These are phyloP conservation scores for Sclerotinia nivalis DNA, from an alignment of 2,329 filamentous ascomycete genomes.

Conservation along the genomic window DNA sequence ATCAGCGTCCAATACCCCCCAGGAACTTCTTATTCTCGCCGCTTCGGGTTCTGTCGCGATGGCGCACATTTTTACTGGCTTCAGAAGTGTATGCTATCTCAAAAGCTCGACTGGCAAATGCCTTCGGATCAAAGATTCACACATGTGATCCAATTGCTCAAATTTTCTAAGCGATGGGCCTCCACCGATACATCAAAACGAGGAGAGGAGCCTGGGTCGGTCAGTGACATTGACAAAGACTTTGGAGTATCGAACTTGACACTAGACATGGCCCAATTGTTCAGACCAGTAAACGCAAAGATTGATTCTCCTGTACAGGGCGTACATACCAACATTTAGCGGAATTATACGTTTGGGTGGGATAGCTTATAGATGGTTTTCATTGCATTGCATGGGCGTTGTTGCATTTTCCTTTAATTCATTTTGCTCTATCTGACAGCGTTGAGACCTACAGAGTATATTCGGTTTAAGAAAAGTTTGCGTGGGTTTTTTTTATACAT, in stretches of 20 bases:
- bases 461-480: slow-evolving; percentile 22
- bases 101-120: slow-evolving; percentile 57
- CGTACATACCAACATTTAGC: slow-evolving; percentile 39
- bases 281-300: slow-evolving; percentile 57
- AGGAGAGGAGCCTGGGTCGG: slow-evolving; percentile 67
- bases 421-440: slow-evolving; percentile 17
- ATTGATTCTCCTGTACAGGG: slow-evolving; percentile 43
- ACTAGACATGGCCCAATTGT: slow-evolving; percentile 70
- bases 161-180: slow-evolving; percentile 61
- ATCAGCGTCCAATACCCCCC: slow-evolving; percentile 67
- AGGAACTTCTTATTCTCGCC: slow-evolving; percentile 52
- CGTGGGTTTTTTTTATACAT: slow-evolving; percentile 18
- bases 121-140: slow-evolving; percentile 60
- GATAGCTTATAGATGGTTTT: slow-evolving; percentile 22
- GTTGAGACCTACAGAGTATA: neutral
- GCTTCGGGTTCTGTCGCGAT: slow-evolving; percentile 70
- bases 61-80: slow-evolving; percentile 74
- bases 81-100: slow-evolving; percentile 64
- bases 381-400: slow-evolving; percentile 25
- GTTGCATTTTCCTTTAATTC: slow-evolving; percentile 21
- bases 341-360: slow-evolving; percentile 28
- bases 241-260: slow-evolving; percentile 65
- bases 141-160: slow-evolving; percentile 61
- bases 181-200: slow-evolving; percentile 62
- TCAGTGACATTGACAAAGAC: slow-evolving; percentile 66